Base-by-base conservation (phyloP, 805 yeast genomes). In the Ogataea haglerorum region DNA sequence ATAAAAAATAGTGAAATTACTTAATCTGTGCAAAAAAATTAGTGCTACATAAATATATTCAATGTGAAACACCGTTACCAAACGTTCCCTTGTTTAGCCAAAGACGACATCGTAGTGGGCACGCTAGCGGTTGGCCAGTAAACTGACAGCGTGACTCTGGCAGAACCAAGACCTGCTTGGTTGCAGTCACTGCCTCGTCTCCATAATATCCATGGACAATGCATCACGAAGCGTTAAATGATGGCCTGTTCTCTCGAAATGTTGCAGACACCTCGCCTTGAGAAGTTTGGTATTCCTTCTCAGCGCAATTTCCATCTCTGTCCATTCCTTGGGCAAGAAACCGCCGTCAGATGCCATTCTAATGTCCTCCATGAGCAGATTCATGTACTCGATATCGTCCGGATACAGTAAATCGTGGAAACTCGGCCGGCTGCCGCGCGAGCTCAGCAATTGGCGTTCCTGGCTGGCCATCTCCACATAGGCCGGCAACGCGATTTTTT, bases 321-420 rank as follows among this genome's bases (percentile, higher is more conserved):
- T 70, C 85, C 84, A 78, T 36, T 65, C 65, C 34, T 70, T 73
- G 0, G 82, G 80, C 28, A 64, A 51, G 46, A 73, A 68, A 0
- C 80, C 81, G 14, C 56, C 51, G 25, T 64, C 66, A n/a, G 36
- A 22, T 21, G 40, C 46, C 5, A 34, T 13, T 19, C 37, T 27
- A 32, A 58, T 59, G 44, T 68, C 67, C 13, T 51, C 45, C 38
- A 65, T 61, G 26, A 75, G 58, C 34, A 58, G 55, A 42, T 69
- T 65, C 41, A 73, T 67, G 55, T 77, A 82, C 19, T 71, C 67
- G 2, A 75, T 75, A 50, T 82, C 90, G 36, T 63, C 66, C 8
- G 86, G 87, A 49, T 58, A 73, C 13, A 62, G 59, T 52, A 80
- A 54, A 39, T 70, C 72, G 51, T 80, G 85, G 54, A 69, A 75